These are phyloP conservation scores for Pisolithus microcarpus DNA, from an alignment of 768 basidiomycete species.

Conservation along the genomic window DNA sequence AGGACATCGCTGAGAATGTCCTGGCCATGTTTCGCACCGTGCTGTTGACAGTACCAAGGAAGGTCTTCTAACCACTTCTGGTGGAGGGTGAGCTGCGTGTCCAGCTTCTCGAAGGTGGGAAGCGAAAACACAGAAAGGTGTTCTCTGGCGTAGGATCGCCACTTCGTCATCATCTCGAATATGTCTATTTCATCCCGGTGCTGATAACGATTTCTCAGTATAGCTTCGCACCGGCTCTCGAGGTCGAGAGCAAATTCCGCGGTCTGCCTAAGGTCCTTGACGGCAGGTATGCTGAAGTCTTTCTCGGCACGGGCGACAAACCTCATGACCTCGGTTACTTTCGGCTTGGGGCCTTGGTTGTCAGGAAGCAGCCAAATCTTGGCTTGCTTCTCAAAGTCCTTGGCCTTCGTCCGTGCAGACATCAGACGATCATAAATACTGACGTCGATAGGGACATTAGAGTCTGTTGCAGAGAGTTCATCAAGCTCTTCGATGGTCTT, in stretches of 20 bases:
- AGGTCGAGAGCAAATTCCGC: conserved; percentile 75
- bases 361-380: conserved; percentile 62
- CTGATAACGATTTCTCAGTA: conserved; percentile 57
- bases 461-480: conserved; percentile 57
- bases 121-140: conserved; percentile 69
- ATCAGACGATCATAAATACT: conserved; percentile 60
- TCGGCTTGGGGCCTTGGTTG: conserved; percentile 46
- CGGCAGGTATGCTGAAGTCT: conserved; percentile 64
- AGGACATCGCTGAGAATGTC: conserved; percentile 68
- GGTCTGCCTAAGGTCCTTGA: conserved; percentile 58
- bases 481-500: conserved; percentile 76
- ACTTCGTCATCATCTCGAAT: conserved; percentile 65
- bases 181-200: conserved; percentile 53
- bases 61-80: conserved; percentile 65
- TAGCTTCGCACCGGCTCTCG: conserved; percentile 67
- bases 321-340: conserved; percentile 60
- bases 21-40: conserved; percentile 56
- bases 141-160: conserved; percentile 64
- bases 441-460: conserved; percentile 63
- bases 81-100: conserved; percentile 59
- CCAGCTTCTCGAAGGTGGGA: conserved; percentile 66
- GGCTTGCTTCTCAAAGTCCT: conserved; percentile 78
- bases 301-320: conserved; percentile 67
- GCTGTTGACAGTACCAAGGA: conserved; percentile 73
- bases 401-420: conserved; percentile 58